Evolutionary conservation across 805 yeast genomes (phyloP).

Genomic region (Wickerhamomyces strasburgensis): DNA sequence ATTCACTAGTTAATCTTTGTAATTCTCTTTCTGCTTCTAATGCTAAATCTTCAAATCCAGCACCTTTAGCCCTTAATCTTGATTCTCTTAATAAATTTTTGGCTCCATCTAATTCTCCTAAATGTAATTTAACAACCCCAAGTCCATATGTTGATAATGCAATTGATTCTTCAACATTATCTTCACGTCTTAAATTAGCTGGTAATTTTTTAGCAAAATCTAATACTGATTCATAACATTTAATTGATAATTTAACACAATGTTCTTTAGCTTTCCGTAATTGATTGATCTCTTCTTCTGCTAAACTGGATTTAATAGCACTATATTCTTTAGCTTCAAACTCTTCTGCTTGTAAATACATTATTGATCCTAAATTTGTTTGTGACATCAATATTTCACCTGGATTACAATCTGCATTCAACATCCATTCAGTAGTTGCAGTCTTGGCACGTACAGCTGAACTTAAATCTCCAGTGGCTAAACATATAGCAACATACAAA

Average conservation of each 20-base stretch:
- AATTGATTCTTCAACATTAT: conserved; percentile 54
- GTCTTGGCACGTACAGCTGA: conserved; percentile 57
- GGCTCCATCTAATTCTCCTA: conserved; percentile 51
- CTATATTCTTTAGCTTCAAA: conserved; percentile 44
- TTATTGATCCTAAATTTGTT: conserved; percentile 65
- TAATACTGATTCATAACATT: conserved; percentile 41
- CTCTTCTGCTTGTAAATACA: conserved; percentile 63
- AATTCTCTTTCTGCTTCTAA: conserved; percentile 64
- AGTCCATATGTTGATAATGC: conserved; percentile 81
- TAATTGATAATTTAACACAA: conserved; percentile 30
- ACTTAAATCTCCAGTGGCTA: conserved; percentile 62
- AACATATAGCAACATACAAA: conserved; percentile 62
- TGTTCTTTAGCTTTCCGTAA: conserved; percentile 22
- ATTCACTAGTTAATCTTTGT: conserved; percentile 39
- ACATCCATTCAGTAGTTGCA: conserved; percentile 66
- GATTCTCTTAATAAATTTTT: conserved; percentile 62
- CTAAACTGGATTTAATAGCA: conserved; percentile 20
- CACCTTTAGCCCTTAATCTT: conserved; percentile 60
- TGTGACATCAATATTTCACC: conserved; percentile 60
- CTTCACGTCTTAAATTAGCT: conserved; percentile 30
- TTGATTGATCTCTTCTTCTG: conserved; percentile 20
- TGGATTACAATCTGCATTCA: conserved; percentile 62
- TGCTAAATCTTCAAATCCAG: conserved; percentile 59
- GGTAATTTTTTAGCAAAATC: conserved; percentile 37
- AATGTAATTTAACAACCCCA: conserved; percentile 72